Percentiles rank a stretch among this genome's conserved stretches.
These are phyloP conservation scores for Zygosaccharomyces bisporus DNA, from an alignment of 805 yeast species.

Conservation along the genomic window DNA sequence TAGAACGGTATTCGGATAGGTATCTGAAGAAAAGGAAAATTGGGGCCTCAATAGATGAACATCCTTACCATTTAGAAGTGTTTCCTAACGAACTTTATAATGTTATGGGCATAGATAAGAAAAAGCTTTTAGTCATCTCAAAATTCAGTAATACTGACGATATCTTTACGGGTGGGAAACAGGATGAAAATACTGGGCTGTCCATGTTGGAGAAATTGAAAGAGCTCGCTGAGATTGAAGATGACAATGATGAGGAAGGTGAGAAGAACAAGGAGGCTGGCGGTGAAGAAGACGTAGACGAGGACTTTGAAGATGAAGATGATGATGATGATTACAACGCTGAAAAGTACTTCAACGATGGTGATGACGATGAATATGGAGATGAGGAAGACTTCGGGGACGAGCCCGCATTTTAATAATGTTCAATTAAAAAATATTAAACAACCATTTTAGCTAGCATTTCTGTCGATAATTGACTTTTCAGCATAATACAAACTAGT, in stretches of 20 bases:
- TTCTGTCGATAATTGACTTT: not conserved
- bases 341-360: constrained; percentile 61
- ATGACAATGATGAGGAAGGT: constrained; percentile 33
- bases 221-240: constrained; percentile 47
- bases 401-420: constrained; percentile 53
- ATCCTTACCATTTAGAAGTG: constrained; percentile 65
- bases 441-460: constrained; percentile 1
- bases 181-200: constrained; percentile 30
- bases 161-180: constrained; percentile 29
- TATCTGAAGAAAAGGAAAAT: constrained; percentile 67
- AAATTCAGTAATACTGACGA: constrained; percentile 32
- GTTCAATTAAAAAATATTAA: not conserved
- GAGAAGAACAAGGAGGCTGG: constrained; percentile 32
- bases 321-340: constrained; percentile 65
- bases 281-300: constrained; percentile 49
- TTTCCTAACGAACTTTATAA: constrained; percentile 76
- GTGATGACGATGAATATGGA: constrained; percentile 47
- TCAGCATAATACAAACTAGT: not conserved
- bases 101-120: constrained; percentile 63
- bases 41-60: constrained; percentile 70
- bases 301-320: constrained; percentile 52
- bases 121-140: constrained; percentile 45
- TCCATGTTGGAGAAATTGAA: constrained; percentile 48
- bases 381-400: constrained; percentile 52
- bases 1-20: constrained; percentile 77